phyloP scores from a whole-genome alignment of 148 eudicot genomes.

The Camellia japonica region DNA sequence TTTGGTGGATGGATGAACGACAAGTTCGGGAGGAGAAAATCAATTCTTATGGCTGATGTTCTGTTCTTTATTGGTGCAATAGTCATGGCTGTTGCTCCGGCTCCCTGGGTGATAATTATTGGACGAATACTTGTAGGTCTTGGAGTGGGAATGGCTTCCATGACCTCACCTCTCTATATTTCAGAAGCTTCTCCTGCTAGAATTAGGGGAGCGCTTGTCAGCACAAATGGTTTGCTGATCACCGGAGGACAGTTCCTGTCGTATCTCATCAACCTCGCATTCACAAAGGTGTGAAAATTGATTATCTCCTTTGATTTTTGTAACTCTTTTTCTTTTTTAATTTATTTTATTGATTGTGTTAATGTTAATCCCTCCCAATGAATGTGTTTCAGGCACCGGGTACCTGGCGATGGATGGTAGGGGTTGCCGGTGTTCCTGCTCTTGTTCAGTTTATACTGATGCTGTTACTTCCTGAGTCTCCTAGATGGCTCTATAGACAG shows the following conservation, averaged over 20 bases:
- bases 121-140: slow-evolving; percentile 67
- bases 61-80: slow-evolving; percentile 64
- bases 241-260: slow-evolving; percentile 67
- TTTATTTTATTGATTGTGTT: background rate
- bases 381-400: slow-evolving; percentile 38
- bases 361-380: background rate
- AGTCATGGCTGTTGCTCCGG: slow-evolving; percentile 52
- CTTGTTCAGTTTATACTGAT: slow-evolving; percentile 59
- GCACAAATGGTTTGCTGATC: slow-evolving; percentile 69
- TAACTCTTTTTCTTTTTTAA: background rate
- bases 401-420: slow-evolving; percentile 92
- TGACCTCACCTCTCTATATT: slow-evolving; percentile 78
- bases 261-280: slow-evolving; percentile 62
- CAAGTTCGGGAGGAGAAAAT: slow-evolving; percentile 47
- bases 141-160: slow-evolving; percentile 88
- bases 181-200: slow-evolving; percentile 75
- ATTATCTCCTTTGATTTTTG: background rate
- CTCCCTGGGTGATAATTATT: slow-evolving; percentile 57
- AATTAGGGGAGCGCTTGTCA: slow-evolving; percentile 69
- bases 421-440: slow-evolving; percentile 74
- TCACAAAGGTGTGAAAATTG: slow-evolving; percentile 43
- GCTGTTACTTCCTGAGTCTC: slow-evolving; percentile 75
- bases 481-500: slow-evolving; percentile 76
- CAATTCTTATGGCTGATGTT: slow-evolving; percentile 59
- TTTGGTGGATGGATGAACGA: slow-evolving; percentile 66